Evolutionary conservation across 805 yeast genomes (phyloP).

Genomic region (Brettanomyces naardenensis): DNA sequence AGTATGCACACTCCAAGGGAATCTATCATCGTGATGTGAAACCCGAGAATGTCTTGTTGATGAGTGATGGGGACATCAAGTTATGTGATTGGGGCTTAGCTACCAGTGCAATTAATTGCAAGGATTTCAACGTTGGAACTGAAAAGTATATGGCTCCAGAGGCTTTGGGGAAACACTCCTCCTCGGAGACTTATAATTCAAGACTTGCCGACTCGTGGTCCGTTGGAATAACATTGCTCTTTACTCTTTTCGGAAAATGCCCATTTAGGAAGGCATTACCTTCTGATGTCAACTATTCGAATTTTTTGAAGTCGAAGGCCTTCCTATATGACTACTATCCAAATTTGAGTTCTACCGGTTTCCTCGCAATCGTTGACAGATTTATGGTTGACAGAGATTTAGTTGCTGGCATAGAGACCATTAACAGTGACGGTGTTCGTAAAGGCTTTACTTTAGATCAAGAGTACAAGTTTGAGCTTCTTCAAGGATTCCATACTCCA

Average conservation of each 20-base stretch:
- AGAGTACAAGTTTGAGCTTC: constrained; percentile 26
- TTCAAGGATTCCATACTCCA: constrained; percentile 3
- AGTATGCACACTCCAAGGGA: constrained; percentile 47
- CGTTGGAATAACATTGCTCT: constrained; percentile 41
- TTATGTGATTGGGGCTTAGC: constrained; percentile 73
- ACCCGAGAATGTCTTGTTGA: constrained; percentile 62
- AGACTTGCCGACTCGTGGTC: constrained; percentile 48
- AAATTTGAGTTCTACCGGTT: constrained; percentile 34
- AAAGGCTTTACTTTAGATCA: constrained; percentile 41
- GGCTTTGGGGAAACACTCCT: constrained; percentile 15
- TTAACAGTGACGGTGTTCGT: constrained; percentile 20
- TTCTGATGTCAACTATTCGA: constrained; percentile 36
- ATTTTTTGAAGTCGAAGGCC: constrained; percentile 32
- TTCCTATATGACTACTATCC: constrained; percentile 44
- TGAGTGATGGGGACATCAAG: constrained; percentile 44
- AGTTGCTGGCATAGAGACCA: constrained; percentile 22
- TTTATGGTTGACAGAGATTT: constrained; percentile 35
- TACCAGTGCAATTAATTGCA: constrained; percentile 26
- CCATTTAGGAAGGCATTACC: constrained; percentile 38
- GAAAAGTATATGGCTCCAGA: constrained; percentile 57
- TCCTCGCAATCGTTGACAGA: constrained; percentile 31
- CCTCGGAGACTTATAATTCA: constrained; percentile 29
- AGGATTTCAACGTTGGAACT: constrained; percentile 42
- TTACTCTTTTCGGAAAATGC: constrained; percentile 42
- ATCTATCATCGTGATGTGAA: constrained; percentile 66